Conservation (phyloP, 2,329 filamentous ascomycete species). For the Taxawa tesnikishii region DNA sequence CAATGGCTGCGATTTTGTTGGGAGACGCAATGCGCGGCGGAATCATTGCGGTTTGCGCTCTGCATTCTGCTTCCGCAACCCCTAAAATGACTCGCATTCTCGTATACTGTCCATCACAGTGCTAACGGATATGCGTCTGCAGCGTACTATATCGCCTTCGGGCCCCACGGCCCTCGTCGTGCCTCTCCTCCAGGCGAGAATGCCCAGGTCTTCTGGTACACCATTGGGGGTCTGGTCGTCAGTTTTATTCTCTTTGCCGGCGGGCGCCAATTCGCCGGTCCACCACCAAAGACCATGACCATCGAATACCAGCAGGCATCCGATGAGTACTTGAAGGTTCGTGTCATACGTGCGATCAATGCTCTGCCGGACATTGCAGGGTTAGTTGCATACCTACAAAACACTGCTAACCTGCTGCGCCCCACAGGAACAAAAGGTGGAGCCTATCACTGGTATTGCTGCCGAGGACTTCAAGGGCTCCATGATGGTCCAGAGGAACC, state of each 20-base stretch:
- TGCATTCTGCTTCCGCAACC: no score
- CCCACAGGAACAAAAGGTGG: constrained; percentile 63
- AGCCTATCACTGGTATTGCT: constrained; percentile 75
- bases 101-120: background rate
- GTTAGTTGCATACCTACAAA: background rate
- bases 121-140: constrained; percentile 9
- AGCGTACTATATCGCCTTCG: constrained; percentile 99
- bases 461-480: constrained; percentile 67
- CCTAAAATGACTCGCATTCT: no score
- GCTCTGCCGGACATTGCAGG: background rate
- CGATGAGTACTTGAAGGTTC: constrained; percentile 88
- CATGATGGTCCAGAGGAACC: constrained; percentile 52
- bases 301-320: constrained; percentile 93
- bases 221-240: constrained; percentile 52
- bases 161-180: constrained; percentile 86
- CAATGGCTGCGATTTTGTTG: constrained; percentile 16
- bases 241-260: constrained; percentile 59
- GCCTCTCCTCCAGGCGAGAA: constrained; percentile 71
- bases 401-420: constrained; percentile 9
- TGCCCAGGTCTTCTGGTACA: constrained; percentile 65
- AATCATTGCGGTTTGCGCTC: no score
- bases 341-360: constrained; percentile 18
- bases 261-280: constrained; percentile 60
- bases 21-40: no score
- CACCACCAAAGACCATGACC: constrained; percentile 75